Percentiles rank a stretch among this genome's conserved stretches.
These are phyloP conservation scores for Lophiotrema nucula DNA, from an alignment of 495 filamentous ascomycete genomes.

Conservation along the genomic window DNA sequence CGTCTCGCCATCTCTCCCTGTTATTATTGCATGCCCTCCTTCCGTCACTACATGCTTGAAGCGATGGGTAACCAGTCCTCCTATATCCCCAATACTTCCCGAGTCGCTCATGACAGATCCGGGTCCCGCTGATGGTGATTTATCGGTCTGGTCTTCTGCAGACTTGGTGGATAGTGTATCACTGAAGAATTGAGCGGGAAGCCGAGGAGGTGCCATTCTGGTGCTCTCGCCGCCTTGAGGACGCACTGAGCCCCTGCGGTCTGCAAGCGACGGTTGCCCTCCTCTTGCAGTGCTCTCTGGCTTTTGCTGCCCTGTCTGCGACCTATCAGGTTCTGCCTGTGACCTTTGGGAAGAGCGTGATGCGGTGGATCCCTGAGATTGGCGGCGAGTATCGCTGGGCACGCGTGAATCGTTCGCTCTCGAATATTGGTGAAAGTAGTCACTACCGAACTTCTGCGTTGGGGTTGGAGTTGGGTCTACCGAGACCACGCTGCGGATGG, in stretches of 20 bases:
- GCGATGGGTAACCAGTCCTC: conserved; percentile 60
- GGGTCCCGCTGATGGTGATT: neutral
- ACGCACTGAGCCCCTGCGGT: neutral
- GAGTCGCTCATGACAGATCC: conserved; percentile 20
- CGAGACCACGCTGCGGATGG: conserved; percentile 77
- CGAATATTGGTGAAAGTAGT: conserved; percentile 37
- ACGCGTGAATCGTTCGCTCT: conserved; percentile 12
- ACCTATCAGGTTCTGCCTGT: too few species aligned
- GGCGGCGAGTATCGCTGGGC: conserved; percentile 21
- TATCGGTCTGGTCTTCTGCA: neutral
- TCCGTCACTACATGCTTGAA: conserved; percentile 80
- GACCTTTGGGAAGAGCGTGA: conserved; percentile 19
- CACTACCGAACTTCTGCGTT: conserved; percentile 18
- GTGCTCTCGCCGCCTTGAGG: conserved; percentile 1
- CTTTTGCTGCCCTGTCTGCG: neutral
- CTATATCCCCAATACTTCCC: conserved; percentile 37
- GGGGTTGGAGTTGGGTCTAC: conserved; percentile 59
- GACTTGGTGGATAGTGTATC: conserved; percentile 30
- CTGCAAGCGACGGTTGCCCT: neutral
- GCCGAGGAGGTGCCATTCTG: conserved; percentile 10
- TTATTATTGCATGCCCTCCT: conserved; percentile 81
- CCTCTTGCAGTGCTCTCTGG: too few species aligned
- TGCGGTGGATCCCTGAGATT: conserved; percentile 20
- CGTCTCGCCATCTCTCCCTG: conserved; percentile 66
- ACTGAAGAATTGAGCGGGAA: conserved; percentile 32